These are phyloP conservation scores for Myriosclerotinia duriaeana DNA, from an alignment of 2,329 filamentous ascomycete genomes.

Conservation along the genomic window DNA sequence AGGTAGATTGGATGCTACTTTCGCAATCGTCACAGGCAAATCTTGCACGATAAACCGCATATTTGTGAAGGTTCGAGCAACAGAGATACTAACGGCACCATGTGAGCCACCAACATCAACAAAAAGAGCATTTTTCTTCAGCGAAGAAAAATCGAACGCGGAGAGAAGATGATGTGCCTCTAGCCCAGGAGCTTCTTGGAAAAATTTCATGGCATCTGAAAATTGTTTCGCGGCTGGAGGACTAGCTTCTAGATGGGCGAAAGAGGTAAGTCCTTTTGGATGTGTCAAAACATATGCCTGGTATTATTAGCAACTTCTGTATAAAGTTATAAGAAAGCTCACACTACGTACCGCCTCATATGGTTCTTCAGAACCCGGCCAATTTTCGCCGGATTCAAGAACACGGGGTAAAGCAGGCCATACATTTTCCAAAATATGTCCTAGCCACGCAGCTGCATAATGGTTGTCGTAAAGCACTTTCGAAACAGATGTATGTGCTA, in stretches of 20 bases:
- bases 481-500: conserved; percentile 2
- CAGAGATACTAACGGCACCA: background rate
- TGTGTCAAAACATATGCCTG: background rate
- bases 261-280: background rate
- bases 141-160: background rate
- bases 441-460: background rate
- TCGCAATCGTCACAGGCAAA: background rate
- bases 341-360: background rate
- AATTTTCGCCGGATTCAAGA: background rate
- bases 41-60: conserved; percentile 15
- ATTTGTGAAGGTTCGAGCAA: background rate
- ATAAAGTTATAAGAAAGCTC: too few relatives aligned
- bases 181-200: background rate
- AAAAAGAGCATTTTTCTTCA: background rate
- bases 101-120: conserved; percentile 9
- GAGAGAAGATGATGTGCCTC: background rate
- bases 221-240: background rate
- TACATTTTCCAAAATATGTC: background rate
- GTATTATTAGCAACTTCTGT: background rate
- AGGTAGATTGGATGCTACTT: background rate
- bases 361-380: conserved; percentile 2
- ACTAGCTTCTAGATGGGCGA: background rate
- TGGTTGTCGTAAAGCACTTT: background rate
- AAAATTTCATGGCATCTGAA: background rate
- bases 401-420: background rate